Conservation (phyloP, 495 filamentous ascomycete genomes). For the Xylaria grammica region DNA sequence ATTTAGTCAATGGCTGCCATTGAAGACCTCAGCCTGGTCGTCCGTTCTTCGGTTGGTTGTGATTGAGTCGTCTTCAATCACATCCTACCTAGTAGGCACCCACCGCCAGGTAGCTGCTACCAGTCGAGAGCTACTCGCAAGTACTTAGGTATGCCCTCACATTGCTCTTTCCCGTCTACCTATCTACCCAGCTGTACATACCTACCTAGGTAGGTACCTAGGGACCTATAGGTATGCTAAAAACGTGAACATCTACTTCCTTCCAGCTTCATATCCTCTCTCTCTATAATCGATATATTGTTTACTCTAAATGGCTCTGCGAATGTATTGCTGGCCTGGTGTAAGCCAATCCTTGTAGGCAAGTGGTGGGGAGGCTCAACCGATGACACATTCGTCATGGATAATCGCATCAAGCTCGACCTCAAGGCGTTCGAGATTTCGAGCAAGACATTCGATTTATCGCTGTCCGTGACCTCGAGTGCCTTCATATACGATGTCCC, state of each 20-base stretch:
- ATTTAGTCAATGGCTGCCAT: too few species aligned
- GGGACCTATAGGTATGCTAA: too few species aligned
- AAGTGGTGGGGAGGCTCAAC: neutral
- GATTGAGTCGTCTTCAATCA: neutral
- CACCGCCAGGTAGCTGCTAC: neutral
- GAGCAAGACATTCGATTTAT: constrained; percentile 14
- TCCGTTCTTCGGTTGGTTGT: neutral
- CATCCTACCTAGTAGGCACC: neutral
- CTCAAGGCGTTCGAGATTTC: constrained; percentile 17
- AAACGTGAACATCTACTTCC: neutral
- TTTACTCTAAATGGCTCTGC: neutral
- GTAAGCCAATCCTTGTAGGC: too few species aligned
- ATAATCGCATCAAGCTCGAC: neutral
- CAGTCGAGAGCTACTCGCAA: neutral
- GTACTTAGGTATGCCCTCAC: neutral
- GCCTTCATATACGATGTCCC: constrained; percentile 29
- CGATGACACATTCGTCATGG: constrained; percentile 3
- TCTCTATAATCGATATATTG: neutral
- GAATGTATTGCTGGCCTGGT: neutral
- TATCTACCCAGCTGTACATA: too few species aligned
- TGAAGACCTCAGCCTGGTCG: too few species aligned
- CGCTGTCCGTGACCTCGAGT: constrained; percentile 30
- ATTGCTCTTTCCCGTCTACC: constrained; percentile 7
- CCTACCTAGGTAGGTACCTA: too few species aligned
- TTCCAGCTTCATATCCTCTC: neutral